These are phyloP conservation scores for Silene coronaria DNA, from an alignment of 179 eudicot genomes.

Conservation along the genomic window DNA sequence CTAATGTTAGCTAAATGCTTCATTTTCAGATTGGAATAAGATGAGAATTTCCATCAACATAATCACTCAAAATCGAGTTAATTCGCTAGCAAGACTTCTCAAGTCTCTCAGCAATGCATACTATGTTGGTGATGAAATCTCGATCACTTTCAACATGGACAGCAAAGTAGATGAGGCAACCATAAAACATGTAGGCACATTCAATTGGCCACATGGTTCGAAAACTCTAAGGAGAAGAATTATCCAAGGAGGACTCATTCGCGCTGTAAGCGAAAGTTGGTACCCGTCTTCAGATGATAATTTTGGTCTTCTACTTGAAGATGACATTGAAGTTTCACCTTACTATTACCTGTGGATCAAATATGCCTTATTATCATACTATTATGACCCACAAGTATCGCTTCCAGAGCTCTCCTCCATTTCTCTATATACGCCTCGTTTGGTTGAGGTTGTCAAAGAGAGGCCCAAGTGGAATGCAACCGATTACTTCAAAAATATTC, in stretches of 20 bases:
- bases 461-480: conserved; percentile 92
- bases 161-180: conserved; percentile 77
- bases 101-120: conserved; percentile 66
- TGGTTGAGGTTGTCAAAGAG: conserved; percentile 89
- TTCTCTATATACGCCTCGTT: conserved; percentile 82
- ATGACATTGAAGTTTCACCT: conserved; percentile 92
- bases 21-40: conserved; percentile 72
- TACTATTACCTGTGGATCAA: conserved; percentile 91
- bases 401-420: conserved; percentile 80
- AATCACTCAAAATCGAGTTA: conserved; percentile 75
- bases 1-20: background rate
- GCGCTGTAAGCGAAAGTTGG: conserved; percentile 97
- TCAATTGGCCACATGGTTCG: conserved; percentile 77
- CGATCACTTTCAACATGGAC: conserved; percentile 84
- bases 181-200: conserved; percentile 46
- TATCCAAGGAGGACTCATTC: conserved; percentile 90
- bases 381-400: conserved; percentile 82
- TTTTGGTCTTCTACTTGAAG: conserved; percentile 79
- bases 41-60: conserved; percentile 76
- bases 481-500: conserved; percentile 59
- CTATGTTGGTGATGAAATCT: conserved; percentile 72
- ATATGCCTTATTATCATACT: conserved; percentile 70
- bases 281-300: conserved; percentile 85
- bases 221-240: conserved; percentile 66
- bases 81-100: conserved; percentile 66